Percentiles rank a stretch among this genome's conserved stretches.
These are phyloP conservation scores for Aplosporella prunicola DNA, from an alignment of 2,329 filamentous ascomycete species.

Conservation along the genomic window DNA sequence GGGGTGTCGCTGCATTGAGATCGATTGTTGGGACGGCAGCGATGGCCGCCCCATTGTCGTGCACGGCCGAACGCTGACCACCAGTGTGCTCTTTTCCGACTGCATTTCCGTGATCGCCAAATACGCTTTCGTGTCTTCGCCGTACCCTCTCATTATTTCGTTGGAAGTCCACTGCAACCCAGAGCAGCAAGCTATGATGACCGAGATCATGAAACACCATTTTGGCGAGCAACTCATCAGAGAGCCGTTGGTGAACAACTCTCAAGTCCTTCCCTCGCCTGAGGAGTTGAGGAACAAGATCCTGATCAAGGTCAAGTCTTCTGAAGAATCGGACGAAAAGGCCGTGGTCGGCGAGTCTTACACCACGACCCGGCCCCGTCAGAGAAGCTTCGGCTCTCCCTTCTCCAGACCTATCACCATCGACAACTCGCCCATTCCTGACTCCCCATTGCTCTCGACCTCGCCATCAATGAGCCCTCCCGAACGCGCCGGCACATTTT, in stretches of 20 bases:
- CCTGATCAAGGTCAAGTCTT: conserved; percentile 89
- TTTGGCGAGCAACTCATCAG: conserved; percentile 74
- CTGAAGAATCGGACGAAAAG: conserved; percentile 45
- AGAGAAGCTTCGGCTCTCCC: conserved; percentile 69
- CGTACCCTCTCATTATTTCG: conserved; percentile 85
- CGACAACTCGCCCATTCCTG: conserved; percentile 47
- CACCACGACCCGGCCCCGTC: conserved; percentile 26
- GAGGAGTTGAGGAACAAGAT: conserved; percentile 76
- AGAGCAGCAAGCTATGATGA: conserved; percentile 78
- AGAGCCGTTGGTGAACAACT: conserved; percentile 60
- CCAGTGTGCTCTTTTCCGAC: conserved; percentile 78
- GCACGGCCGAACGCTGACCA: conserved; percentile 84
- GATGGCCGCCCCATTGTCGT: conserved; percentile 83
- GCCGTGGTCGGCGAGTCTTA: conserved; percentile 26
- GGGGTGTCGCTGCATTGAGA: conserved; percentile 90
- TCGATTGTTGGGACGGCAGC: conserved; percentile 94
- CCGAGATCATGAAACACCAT: conserved; percentile 73
- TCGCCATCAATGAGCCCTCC: conserved; percentile 44
- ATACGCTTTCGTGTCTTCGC: conserved; percentile 83
- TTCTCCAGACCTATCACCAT: conserved; percentile 54
- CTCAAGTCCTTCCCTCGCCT: conserved; percentile 67
- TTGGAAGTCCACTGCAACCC: conserved; percentile 89
- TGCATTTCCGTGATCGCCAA: conserved; percentile 89
- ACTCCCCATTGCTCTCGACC: conserved; percentile 42
- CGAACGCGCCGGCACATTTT: conserved; percentile 37